Evolutionary conservation across 1,139 yeast species (phyloP).

Genomic region (Blastobotrys malaysiensis): DNA sequence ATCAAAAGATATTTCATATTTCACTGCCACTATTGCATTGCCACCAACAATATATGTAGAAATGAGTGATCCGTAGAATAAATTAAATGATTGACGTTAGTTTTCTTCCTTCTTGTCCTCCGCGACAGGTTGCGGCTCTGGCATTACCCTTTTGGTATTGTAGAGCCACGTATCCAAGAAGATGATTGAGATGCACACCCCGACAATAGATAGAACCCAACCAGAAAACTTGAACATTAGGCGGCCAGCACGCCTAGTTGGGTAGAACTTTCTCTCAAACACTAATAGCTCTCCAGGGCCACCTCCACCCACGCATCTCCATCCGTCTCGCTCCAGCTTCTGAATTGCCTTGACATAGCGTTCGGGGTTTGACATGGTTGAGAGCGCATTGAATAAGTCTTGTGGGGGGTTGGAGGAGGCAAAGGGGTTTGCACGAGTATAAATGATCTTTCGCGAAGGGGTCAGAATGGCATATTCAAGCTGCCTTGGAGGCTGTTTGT

Average conservation of each 20-base stretch:
- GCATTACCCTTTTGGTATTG: background rate
- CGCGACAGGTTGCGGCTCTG: background rate
- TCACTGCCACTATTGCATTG: too few species aligned
- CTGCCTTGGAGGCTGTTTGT: too few species aligned
- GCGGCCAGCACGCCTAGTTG: constrained; percentile 14
- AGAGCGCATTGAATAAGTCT: constrained; percentile 45
- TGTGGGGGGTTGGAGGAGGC: constrained; percentile 31
- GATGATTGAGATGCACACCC: constrained; percentile 9
- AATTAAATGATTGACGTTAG: background rate
- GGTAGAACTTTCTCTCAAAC: constrained; percentile 30
- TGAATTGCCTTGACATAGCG: constrained; percentile 32
- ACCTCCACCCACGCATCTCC: constrained; percentile 46
- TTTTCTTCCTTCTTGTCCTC: background rate
- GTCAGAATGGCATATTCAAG: constrained; percentile 45
- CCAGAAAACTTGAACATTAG: constrained; percentile 15
- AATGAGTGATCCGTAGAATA: background rate
- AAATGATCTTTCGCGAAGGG: constrained; percentile 38
- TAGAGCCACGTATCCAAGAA: background rate
- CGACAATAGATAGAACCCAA: constrained; percentile 11
- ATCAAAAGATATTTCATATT: too few species aligned
- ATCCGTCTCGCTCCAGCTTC: constrained; percentile 38
- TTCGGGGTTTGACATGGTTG: constrained; percentile 37
- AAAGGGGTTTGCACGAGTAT: constrained; percentile 42
- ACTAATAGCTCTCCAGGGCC: constrained; percentile 35
- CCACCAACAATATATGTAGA: too few species aligned